These are phyloP conservation scores for Cyberlindnera nakhonratchasimensis DNA, from an alignment of 805 yeast genomes.

Conservation along the genomic window DNA sequence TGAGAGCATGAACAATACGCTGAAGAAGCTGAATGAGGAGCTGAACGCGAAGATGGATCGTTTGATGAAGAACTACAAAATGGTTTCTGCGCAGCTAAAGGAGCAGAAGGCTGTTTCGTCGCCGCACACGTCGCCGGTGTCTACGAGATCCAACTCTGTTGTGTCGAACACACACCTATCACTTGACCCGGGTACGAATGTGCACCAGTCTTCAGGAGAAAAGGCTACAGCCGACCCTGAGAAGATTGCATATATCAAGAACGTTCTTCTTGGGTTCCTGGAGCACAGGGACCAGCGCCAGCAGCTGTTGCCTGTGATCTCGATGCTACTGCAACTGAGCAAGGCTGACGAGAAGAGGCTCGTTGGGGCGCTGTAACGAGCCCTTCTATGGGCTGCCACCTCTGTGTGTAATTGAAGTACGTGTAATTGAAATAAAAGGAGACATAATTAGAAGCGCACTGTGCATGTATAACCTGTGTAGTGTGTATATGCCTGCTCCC, in stretches of 20 bases:
- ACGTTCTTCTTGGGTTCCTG: slow-evolving; percentile 85
- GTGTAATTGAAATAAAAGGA: no score
- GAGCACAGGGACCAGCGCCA: slow-evolving; percentile 91
- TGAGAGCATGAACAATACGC: slow-evolving; percentile 49
- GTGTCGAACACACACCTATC: slow-evolving; percentile 26
- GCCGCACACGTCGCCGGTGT: slow-evolving; percentile 25
- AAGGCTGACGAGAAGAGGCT: slow-evolving; percentile 73
- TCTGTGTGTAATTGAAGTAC: no score
- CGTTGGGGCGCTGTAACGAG: slow-evolving; percentile 30
- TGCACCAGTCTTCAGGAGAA: neutral
- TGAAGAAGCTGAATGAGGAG: slow-evolving; percentile 64
- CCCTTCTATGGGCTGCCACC: no score
- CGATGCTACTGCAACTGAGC: slow-evolving; percentile 66
- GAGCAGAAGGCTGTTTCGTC: slow-evolving; percentile 26
- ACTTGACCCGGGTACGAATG: neutral
- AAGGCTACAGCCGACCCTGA: slow-evolving; percentile 25
- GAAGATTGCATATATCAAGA: slow-evolving; percentile 76
- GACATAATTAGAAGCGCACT: no score
- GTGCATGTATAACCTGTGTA: no score
- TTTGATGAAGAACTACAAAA: slow-evolving; percentile 64
- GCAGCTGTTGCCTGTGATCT: slow-evolving; percentile 79
- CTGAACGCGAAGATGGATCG: slow-evolving; percentile 63
- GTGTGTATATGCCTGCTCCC: no score
- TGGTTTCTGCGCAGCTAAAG: slow-evolving; percentile 48
- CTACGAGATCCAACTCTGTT: slow-evolving; percentile 37